Base-by-base conservation (phyloP, 2,329 filamentous ascomycete species). In the Pseudogymnoascus sp. region DNA sequence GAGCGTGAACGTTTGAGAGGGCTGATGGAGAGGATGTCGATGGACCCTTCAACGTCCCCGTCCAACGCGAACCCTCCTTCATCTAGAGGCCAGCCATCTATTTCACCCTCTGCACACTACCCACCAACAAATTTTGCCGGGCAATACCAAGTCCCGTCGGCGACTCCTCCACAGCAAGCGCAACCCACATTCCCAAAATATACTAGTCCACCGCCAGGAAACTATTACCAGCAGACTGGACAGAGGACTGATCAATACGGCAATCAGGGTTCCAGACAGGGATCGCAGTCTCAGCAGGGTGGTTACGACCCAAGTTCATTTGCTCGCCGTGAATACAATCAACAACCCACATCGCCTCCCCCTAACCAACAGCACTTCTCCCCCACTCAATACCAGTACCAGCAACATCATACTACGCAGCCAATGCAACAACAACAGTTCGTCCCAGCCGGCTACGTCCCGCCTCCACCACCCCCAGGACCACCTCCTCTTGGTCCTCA, bases 21-120 rank as follows among this genome's bases (percentile, higher is more conserved):
- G 39, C 77, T 99, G 38, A 97, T 99, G 94, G 92, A 96, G 69
- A 84, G 92, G 59, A 92, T 97, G 84, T 92, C 91, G 1, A 87
- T 96, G 75, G 90, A 92, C n/a, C 77, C 81, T 52, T 74, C 71
- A 18, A 70, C 72, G 12, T 74, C 75, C 60, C 71, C 79, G 2
- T 73, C 74, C 37, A 63, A 67, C 37, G 55, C 71, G 60, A 74
- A 76, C 52, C 73, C 78, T 37, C 68, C 74, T n/a, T 68, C 73
- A 19, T 59, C 67, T 38, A 64, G 66, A 35, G 48, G 64, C 13
- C 65, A 68, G 45, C 68, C 69, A 72, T 74, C 65, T 64, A 66
- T 41, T 65, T 72, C 63, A 63, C 73, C 62, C 72, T 67, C 69
- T 2, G 58, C 68, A 38, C 78, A 74, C 65, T 86, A 85, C 65